Evolutionary conservation across 192 early-diverging fungal species (phyloP), one percentile per base, ranked within the genome.

Genomic region (Backusella parvicylindrica): DNA sequence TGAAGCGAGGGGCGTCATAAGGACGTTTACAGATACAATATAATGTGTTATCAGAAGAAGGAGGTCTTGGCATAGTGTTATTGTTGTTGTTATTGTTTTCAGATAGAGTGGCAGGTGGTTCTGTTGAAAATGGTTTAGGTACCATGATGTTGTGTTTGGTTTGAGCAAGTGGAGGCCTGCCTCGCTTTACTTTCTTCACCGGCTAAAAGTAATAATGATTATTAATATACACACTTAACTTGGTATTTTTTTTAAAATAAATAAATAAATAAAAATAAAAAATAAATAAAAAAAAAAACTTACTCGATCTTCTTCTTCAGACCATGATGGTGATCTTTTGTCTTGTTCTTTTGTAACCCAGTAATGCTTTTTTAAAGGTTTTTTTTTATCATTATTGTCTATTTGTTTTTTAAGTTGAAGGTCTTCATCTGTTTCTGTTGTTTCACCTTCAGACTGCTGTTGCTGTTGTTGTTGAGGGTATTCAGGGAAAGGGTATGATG

Each of bases 21-120:
- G 80, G 82, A 28, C 80, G 70, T 26, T 82, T 81, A 68, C 92
- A 94, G 38, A 92, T 71, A 65, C 92, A 93, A 49, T 89, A 91
- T 9, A 75, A 65, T 13, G 65, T 68, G 28, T 67, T 53, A 30
- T 71, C 49, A 33, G 68, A 60, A 23, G 60, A 37, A 9, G 75
- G 26, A 26, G 33, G 38, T 43, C 71, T 53, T 38, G 50, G 15
- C 26, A 28, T 43, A 7, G 6, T 70, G 35, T 70, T 69, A 23
- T 28, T 69, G 26, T 28, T 40, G 26, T 31, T 28, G 7, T 69
- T 69, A 26, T 40, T 68, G 8, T 23, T 38, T 15, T 33, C 36
- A 21, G 66, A 12, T 37, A 36, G 18, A 21, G 36, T 36, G 21
- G n/a, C 66, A 23, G 66, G 66, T 38, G 36, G 66, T 68, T 68